phyloP scores from a whole-genome alignment of 2,329 filamentous ascomycete genomes.

The Cladophialophora bantiana region DNA sequence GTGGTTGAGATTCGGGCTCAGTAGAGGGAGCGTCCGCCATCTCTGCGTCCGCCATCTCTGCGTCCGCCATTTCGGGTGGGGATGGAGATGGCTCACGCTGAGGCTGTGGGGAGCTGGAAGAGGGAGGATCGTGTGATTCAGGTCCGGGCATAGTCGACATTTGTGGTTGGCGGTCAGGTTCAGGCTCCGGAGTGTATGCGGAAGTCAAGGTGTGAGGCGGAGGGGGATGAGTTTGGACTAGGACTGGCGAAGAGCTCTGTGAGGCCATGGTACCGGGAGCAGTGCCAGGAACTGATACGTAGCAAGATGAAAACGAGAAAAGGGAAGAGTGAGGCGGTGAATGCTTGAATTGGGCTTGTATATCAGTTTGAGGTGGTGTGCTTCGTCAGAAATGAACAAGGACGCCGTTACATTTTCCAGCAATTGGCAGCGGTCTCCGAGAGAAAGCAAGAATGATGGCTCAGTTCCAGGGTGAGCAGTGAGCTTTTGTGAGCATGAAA shows the following conservation, averaged over 20 bases:
- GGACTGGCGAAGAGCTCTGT: constrained; percentile 34
- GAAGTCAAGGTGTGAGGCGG: constrained; percentile 34
- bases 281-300: not conserved
- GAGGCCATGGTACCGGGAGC: constrained; percentile 32
- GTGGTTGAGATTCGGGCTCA: constrained; percentile 2
- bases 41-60: constrained; percentile 26
- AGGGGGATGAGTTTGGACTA: constrained; percentile 36
- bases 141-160: constrained; percentile 11
- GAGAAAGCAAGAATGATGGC: not conserved
- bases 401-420: not conserved
- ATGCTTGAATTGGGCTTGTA: not conserved
- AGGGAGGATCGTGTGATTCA: constrained; percentile 10
- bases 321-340: constrained; percentile 2
- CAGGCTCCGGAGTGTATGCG: constrained; percentile 22
- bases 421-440: not conserved
- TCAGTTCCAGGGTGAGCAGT: not conserved
- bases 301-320: not conserved
- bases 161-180: constrained; percentile 3
- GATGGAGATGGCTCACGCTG: constrained; percentile 16
- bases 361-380: not conserved
- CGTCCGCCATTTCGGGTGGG: constrained; percentile 22
- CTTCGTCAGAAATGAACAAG: not conserved
- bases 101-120: constrained; percentile 8
- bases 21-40: constrained; percentile 28
- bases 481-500: constrained; percentile 3